Evolutionary conservation across 2,329 filamentous ascomycete species (phyloP).

Genomic region (Penicillium griseofulvum): DNA sequence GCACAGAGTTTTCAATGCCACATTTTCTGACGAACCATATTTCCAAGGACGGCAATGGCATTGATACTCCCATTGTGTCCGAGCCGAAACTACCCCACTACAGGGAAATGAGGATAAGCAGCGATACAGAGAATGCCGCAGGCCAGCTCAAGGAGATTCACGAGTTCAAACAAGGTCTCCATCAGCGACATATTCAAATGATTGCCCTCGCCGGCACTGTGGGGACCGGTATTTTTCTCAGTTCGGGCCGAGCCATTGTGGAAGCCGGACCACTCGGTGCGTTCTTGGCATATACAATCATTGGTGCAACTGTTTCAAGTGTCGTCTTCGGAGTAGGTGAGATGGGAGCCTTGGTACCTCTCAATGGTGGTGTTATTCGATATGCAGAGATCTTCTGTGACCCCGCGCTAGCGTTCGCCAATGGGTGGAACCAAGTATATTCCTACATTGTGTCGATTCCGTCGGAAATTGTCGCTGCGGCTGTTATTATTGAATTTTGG

Average conservation of each 20-base stretch:
- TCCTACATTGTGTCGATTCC: conserved; percentile 34
- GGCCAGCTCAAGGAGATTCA: conserved; percentile 23
- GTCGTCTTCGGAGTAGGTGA: conserved; percentile 39
- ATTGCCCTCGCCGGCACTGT: conserved; percentile 40
- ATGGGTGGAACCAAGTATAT: conserved; percentile 43
- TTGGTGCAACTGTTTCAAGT: conserved; percentile 35
- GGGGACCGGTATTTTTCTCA: conserved; percentile 39
- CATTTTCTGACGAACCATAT: not conserved
- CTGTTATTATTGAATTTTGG: conserved; percentile 36
- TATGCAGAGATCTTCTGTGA: conserved; percentile 40
- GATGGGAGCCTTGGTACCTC: conserved; percentile 38
- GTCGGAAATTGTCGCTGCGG: conserved; percentile 33
- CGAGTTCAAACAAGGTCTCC: conserved; percentile 27
- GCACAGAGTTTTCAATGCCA: not conserved
- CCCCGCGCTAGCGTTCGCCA: conserved; percentile 34
- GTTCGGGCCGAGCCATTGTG: conserved; percentile 35
- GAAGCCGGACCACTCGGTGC: conserved; percentile 33
- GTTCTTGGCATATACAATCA: conserved; percentile 39
- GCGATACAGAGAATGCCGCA: conserved; percentile 20
- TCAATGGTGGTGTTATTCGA: conserved; percentile 39
- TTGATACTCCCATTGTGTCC: not conserved
- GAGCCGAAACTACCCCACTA: conserved; percentile 8
- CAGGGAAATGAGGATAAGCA: conserved; percentile 7
- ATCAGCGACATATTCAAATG: conserved; percentile 38
- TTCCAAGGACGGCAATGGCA: conserved; percentile 1